Conservation (phyloP, 495 filamentous ascomycete genomes). For the Terfezia claveryi region DNA sequence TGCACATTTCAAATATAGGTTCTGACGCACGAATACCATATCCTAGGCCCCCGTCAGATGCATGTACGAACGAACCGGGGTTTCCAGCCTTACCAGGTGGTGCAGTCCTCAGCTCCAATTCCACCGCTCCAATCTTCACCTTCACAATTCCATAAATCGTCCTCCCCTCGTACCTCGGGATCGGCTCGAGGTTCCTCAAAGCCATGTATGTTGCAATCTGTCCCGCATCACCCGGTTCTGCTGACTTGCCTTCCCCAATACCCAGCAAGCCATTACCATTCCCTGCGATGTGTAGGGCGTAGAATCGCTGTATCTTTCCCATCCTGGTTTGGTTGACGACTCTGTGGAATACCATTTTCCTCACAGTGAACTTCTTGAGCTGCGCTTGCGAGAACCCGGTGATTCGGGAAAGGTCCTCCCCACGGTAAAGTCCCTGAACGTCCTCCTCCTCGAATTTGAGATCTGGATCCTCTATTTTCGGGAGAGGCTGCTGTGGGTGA, state of each 20-base stretch:
- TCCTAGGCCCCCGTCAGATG: slow-evolving; percentile 26
- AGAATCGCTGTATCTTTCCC: slow-evolving; percentile 60
- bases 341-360: slow-evolving; percentile 42
- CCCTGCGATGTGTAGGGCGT: slow-evolving; percentile 55
- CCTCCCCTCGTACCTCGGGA: slow-evolving; percentile 69
- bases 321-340: slow-evolving; percentile 91
- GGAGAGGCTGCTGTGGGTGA: slow-evolving; percentile 18
- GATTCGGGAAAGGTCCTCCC: slow-evolving; percentile 20
- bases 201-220: slow-evolving; percentile 50
- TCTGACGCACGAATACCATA: slow-evolving; percentile 82
- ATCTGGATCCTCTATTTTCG: slow-evolving; percentile 19
- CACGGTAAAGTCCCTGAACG: slow-evolving; percentile 22
- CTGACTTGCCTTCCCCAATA: slow-evolving; percentile 69
- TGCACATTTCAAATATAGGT: slow-evolving; percentile 80
- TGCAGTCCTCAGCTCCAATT: slow-evolving; percentile 54
- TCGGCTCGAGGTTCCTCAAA: slow-evolving; percentile 66
- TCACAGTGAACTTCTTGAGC: slow-evolving; percentile 34
- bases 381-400: slow-evolving; percentile 41
- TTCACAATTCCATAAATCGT: slow-evolving; percentile 75
- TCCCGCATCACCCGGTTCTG: slow-evolving; percentile 40
- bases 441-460: slow-evolving; percentile 27
- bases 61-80: too few relatives aligned
- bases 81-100: slow-evolving; percentile 52
- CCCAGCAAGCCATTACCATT: slow-evolving; percentile 69
- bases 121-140: slow-evolving; percentile 64